These are phyloP conservation scores for Cucumis sativus DNA, from an alignment of 306 rosid genomes.

Conservation along the genomic window DNA sequence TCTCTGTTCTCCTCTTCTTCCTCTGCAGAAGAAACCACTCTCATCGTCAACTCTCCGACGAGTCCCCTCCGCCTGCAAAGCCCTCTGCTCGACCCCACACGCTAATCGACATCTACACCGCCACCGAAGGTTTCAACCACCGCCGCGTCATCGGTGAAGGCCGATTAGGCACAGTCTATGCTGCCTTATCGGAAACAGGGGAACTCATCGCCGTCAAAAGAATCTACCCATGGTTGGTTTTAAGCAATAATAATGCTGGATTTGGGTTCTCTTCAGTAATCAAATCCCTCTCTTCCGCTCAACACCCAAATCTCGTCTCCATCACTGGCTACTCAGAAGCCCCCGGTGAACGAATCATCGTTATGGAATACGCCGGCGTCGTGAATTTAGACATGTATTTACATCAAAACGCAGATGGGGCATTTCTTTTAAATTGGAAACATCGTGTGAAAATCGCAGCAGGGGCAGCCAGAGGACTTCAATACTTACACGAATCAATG, in stretches of 20 bases:
- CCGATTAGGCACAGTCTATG: slow-evolving; percentile 70
- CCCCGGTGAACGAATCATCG: slow-evolving; percentile 69
- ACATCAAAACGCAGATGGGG: slow-evolving; percentile 54
- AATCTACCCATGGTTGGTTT: slow-evolving; percentile 51
- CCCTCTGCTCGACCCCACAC: slow-evolving; percentile 32
- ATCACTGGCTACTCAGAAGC: slow-evolving; percentile 77
- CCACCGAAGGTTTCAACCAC: slow-evolving; percentile 66
- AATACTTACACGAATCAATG: slow-evolving; percentile 60
- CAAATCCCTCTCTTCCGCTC: slow-evolving; percentile 53
- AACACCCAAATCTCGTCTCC: slow-evolving; percentile 64
- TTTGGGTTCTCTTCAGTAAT: slow-evolving; percentile 49
- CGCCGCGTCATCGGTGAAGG: slow-evolving; percentile 62
- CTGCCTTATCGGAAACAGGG: slow-evolving; percentile 28
- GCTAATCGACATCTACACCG: slow-evolving; percentile 41
- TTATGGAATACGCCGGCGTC: slow-evolving; percentile 51
- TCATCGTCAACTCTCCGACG: slow-evolving; percentile 18
- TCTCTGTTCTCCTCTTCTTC: slow-evolving; percentile 33
- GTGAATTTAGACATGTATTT: slow-evolving; percentile 46
- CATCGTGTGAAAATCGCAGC: slow-evolving; percentile 56
- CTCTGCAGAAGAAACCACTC: slow-evolving; percentile 46
- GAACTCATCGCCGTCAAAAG: slow-evolving; percentile 55
- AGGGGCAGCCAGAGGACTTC: slow-evolving; percentile 68
- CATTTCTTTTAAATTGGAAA: slow-evolving; percentile 37
- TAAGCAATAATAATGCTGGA: slow-evolving; percentile 53
- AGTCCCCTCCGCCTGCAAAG: slow-evolving; percentile 27